Evolutionary conservation across 169 alveolate species (phyloP).

Genomic region (Babesia caballi): DNA sequence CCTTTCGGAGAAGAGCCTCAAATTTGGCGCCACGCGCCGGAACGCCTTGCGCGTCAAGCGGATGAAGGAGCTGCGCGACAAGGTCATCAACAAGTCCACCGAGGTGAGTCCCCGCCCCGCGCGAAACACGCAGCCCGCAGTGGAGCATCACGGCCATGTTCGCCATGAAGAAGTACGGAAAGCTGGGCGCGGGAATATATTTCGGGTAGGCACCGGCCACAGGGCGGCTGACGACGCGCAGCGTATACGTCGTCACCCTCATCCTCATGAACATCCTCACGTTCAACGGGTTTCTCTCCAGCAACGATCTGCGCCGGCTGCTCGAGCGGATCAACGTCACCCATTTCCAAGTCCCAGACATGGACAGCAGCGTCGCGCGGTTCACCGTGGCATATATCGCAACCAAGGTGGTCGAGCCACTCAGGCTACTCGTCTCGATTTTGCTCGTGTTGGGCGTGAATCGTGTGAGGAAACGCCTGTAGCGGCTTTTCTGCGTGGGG

Average conservation of each 20-base stretch:
- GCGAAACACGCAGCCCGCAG: neutral
- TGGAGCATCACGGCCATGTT: conserved; percentile 38
- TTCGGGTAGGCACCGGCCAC: conserved; percentile 39
- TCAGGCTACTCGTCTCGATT: conserved; percentile 50
- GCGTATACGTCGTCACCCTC: conserved; percentile 62
- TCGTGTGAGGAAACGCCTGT: conserved; percentile 3
- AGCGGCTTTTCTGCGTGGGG: neutral
- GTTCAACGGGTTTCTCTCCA: conserved; percentile 39
- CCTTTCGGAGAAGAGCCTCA: conserved; percentile 22
- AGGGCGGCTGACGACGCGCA: neutral
- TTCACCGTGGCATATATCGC: conserved; percentile 66
- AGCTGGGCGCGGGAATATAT: conserved; percentile 57
- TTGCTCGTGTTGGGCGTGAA: conserved; percentile 32
- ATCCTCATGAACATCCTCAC: conserved; percentile 35
- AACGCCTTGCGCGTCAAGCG: conserved; percentile 25
- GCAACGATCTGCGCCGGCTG: conserved; percentile 32
- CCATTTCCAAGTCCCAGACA: conserved; percentile 57
- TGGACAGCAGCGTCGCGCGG: conserved; percentile 58
- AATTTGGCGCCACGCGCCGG: conserved; percentile 21
- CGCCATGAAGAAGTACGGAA: conserved; percentile 63
- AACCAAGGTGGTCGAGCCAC: conserved; percentile 60
- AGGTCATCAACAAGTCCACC: conserved; percentile 17
- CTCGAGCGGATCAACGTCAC: conserved; percentile 35
- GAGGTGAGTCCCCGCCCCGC: conserved; percentile 27
- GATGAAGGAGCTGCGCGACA: conserved; percentile 16